phyloP scores from a whole-genome alignment of 495 filamentous ascomycete species.

The Aspergillus diversus region DNA sequence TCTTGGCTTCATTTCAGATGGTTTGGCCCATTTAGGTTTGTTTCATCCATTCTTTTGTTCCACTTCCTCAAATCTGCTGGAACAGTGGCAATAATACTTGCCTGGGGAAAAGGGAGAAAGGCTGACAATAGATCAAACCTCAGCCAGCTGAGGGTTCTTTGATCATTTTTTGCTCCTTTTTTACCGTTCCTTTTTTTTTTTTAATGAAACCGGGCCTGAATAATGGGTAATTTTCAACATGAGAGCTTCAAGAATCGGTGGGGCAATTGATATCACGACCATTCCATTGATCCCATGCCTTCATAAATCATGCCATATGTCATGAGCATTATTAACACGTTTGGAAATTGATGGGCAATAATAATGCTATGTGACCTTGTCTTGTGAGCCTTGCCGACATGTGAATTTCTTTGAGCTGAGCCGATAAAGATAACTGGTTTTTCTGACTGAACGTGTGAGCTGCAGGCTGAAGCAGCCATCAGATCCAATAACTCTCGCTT shows the following conservation, averaged over 20 bases:
- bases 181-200: too few species aligned
- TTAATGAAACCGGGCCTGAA: not conserved
- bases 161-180: too few species aligned
- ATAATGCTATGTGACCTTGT: not conserved
- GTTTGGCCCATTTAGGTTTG: not conserved
- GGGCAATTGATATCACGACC: not conserved
- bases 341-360: not conserved
- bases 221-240: not conserved
- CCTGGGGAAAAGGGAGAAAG: not conserved
- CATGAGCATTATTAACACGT: not conserved
- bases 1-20: constrained; percentile 5
- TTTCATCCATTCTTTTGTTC: constrained; percentile 9
- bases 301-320: not conserved
- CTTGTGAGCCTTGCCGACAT: constrained; percentile 8
- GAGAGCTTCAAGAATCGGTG: not conserved
- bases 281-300: constrained; percentile 4
- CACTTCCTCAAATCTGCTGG: not conserved
- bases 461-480: not conserved
- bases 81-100: not conserved
- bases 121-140: too few species aligned
- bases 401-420: constrained; percentile 2
- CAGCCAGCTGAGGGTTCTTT: too few species aligned
- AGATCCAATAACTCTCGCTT: too few species aligned
- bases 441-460: not conserved
- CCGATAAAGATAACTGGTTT: not conserved